Evolutionary conservation across 2,329 filamentous ascomycete species (phyloP).

Genomic region (Blumeriella jaapii): DNA sequence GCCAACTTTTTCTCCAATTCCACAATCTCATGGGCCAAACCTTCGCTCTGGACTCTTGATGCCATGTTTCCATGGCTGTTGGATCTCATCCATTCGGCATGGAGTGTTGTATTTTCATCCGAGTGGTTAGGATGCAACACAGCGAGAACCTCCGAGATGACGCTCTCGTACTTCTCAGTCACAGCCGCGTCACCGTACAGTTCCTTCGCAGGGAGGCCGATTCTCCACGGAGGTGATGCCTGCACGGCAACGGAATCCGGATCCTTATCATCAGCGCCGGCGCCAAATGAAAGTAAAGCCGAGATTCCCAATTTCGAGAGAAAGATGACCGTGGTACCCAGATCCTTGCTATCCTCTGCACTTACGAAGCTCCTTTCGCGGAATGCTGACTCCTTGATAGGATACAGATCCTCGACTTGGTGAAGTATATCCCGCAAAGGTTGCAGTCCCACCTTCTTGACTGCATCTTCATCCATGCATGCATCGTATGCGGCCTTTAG

Average conservation of each 20-base stretch:
- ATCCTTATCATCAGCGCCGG: slow-evolving; percentile 32
- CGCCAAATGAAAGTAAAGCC: slow-evolving; percentile 24
- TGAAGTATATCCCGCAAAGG: slow-evolving; percentile 47
- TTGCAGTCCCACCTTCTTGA: slow-evolving; percentile 41
- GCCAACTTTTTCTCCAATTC: slow-evolving; percentile 52
- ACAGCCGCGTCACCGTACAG: slow-evolving; percentile 46
- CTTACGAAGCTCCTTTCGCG: slow-evolving; percentile 11
- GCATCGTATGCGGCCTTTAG: slow-evolving; percentile 52
- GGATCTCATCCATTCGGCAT: slow-evolving; percentile 8
- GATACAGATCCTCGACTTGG: slow-evolving; percentile 37
- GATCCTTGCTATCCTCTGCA: slow-evolving; percentile 24
- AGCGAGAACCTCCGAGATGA: slow-evolving; percentile 27
- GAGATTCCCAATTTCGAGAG: slow-evolving; percentile 36
- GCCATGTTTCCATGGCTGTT: slow-evolving; percentile 9
- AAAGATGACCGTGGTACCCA: slow-evolving; percentile 36
- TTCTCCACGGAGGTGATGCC: slow-evolving; percentile 32
- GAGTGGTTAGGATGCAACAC: slow-evolving; percentile 15
- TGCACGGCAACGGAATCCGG: slow-evolving; percentile 41
- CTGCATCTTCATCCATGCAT: slow-evolving; percentile 50
- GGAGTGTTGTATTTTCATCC: slow-evolving; percentile 11
- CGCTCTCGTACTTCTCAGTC: slow-evolving; percentile 37
- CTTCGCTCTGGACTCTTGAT: slow-evolving; percentile 7
- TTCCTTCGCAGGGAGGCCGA: slow-evolving; percentile 51
- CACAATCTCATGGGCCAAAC: slow-evolving; percentile 33
- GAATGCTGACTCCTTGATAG: slow-evolving; percentile 16